Conservation (phyloP, 192 early-diverging fungal species). For the Umbelopsis vinacea region DNA sequence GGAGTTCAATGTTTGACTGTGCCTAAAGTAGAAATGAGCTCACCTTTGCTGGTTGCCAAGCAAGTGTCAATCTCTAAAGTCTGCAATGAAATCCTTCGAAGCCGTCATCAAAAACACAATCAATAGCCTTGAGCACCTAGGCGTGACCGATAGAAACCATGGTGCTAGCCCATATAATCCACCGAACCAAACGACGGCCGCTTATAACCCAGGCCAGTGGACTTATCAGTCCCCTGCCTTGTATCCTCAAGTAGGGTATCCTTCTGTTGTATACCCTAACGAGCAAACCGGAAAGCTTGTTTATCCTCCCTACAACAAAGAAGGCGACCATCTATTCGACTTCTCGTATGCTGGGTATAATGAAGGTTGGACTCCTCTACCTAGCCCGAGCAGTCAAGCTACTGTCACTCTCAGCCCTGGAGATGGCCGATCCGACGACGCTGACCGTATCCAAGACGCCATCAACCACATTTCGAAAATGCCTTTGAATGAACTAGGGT, state of each 20-base stretch:
- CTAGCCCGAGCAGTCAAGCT: constrained; percentile 24
- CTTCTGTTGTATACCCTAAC: constrained; percentile 3
- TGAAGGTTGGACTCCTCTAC: constrained; percentile 44
- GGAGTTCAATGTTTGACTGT: neutral
- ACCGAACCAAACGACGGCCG: neutral
- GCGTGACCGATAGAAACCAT: neutral
- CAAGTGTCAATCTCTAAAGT: neutral
- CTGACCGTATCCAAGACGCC: constrained; percentile 44
- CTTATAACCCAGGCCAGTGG: neutral
- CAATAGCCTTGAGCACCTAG: neutral
- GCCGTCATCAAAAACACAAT: neutral
- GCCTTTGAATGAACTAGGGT: constrained; percentile 15
- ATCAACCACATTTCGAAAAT: constrained; percentile 28
- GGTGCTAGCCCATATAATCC: neutral
- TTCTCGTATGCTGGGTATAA: constrained; percentile 53
- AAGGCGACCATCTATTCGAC: constrained; percentile 49
- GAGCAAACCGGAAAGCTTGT: constrained; percentile 23
- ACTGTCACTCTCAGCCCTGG: constrained; percentile 28
- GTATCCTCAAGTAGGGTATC: constrained; percentile 8
- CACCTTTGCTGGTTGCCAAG: neutral
- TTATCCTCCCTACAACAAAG: constrained; percentile 42
- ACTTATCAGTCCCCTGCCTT: neutral
- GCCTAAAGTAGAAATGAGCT: neutral
- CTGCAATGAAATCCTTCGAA: constrained; percentile 13
- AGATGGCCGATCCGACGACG: constrained; percentile 39